Percentiles rank a stretch among this genome's conserved stretches.
Conservation (phyloP, 2,329 filamentous ascomycete genomes). For the Cladosporium sp. region DNA sequence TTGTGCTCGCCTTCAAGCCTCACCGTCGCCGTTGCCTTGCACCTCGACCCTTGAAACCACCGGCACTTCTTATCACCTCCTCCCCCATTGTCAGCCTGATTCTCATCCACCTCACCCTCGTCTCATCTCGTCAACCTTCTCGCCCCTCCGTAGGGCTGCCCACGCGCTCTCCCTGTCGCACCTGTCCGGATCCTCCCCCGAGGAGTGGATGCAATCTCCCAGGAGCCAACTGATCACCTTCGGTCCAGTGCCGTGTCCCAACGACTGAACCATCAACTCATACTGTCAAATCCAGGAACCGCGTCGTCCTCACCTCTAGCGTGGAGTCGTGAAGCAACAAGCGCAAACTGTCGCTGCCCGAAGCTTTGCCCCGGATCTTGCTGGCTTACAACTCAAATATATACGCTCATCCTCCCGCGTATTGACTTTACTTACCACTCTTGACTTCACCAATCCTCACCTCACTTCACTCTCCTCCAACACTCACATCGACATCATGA, state of each 20-base stretch:
- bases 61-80: neutral
- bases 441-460: neutral
- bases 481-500: constrained; percentile 33
- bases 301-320: neutral
- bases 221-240: neutral
- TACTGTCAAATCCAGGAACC: neutral
- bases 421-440: constrained; percentile 16
- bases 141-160: constrained; percentile 17
- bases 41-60: neutral
- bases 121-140: constrained; percentile 17
- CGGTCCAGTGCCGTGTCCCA: constrained; percentile 7
- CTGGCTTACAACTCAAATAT: constrained; percentile 21
- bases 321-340: constrained; percentile 22
- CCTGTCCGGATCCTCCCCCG: neutral
- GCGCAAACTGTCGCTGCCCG: constrained; percentile 14
- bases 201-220: constrained; percentile 17
- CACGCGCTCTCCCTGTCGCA: constrained; percentile 18
- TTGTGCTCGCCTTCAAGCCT: neutral
- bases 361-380: constrained; percentile 18
- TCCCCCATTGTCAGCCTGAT: neutral
- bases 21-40: neutral
- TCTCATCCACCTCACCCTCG: neutral
- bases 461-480: neutral
- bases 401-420: constrained; percentile 6
- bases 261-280: constrained; percentile 11